Base-by-base conservation (phyloP, 768 basidiomycete species). In the Collybiopsis luxurians region DNA sequence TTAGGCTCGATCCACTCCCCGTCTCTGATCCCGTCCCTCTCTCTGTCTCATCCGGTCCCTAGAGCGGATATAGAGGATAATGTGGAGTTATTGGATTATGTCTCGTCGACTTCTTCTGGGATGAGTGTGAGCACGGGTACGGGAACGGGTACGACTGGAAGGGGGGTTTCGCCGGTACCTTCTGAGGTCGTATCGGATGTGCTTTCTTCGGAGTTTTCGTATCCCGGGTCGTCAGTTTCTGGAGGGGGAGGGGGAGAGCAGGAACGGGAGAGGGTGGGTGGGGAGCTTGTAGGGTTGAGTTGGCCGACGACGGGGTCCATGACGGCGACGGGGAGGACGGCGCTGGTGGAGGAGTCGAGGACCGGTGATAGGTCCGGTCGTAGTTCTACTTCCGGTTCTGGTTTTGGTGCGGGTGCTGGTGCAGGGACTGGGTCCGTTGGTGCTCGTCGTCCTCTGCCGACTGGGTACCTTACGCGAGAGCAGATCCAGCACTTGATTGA, bases 61-160 rank as follows among this genome's bases (percentile, higher is more conserved):
- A 21, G 50, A 24, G 50, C 50, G 24, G 50, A 51, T 19, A 39
- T 51, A n/a, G 50, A 51, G 23, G 50, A 51, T 26, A 34, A 34
- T 4, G 50, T 51, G 24, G 50, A 36, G 6, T n/a, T 51, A 13
- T 34, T 51, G 34, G 36, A 34, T 12, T 34, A 34, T 34, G 31
- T 34, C 6, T 34, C 31, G 6, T 6, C 6, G 6, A 34, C 31
- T 6, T 6, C 6, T 13, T n/a, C n/a, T n/a, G n/a, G n/a, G n/a
- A n/a, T n/a, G n/a, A n/a, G n/a, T n/a, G n/a, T n/a, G n/a, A n/a
- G n/a, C n/a, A n/a, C n/a, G n/a, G 31, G 31, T 6, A 13, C 13
- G 5, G 31, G 31, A 34, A 34, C 6, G 6, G 27, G 46, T 13
- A 3, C 10, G 4, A 28, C 27, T n/a, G 24, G 26, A 9, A 17